Evolutionary conservation across 78 protist species (phyloP).

Genomic region (Anaeramoeba ignava): DNA sequence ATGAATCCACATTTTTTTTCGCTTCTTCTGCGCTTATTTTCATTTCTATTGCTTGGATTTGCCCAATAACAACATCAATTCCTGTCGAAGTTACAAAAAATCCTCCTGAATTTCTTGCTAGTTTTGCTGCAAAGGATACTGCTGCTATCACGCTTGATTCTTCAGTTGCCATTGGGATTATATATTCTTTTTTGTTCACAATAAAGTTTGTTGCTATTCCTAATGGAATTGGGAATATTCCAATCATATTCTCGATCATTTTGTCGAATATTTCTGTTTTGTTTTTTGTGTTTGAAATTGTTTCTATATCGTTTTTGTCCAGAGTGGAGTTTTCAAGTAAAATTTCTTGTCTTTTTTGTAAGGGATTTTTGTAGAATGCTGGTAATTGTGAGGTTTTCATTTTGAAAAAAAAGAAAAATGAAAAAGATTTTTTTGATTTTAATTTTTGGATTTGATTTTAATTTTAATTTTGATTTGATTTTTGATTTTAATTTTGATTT

Average conservation of each 20-base stretch:
- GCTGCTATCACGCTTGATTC: background rate
- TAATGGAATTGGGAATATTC: background rate
- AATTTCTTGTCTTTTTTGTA: too few species aligned
- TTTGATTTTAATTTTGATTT: too few species aligned
- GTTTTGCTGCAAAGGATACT: background rate
- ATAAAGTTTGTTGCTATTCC: background rate
- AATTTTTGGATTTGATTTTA: too few species aligned
- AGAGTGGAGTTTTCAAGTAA: too few species aligned
- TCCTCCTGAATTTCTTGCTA: background rate
- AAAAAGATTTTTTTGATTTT: too few species aligned
- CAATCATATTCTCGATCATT: background rate
- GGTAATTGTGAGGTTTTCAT: too few species aligned
- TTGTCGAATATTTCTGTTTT: background rate
- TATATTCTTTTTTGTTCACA: background rate
- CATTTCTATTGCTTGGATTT: background rate
- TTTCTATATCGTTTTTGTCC: too few species aligned
- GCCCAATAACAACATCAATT: background rate
- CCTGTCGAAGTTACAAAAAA: background rate
- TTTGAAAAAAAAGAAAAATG: too few species aligned
- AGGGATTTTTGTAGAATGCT: too few species aligned
- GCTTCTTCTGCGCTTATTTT: background rate
- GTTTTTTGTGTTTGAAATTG: too few species aligned
- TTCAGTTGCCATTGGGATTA: background rate
- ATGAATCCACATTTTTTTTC: background rate
- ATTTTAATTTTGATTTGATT: too few species aligned